Base-by-base conservation (phyloP, 805 yeast genomes). In the Priceomyces carsonii region DNA sequence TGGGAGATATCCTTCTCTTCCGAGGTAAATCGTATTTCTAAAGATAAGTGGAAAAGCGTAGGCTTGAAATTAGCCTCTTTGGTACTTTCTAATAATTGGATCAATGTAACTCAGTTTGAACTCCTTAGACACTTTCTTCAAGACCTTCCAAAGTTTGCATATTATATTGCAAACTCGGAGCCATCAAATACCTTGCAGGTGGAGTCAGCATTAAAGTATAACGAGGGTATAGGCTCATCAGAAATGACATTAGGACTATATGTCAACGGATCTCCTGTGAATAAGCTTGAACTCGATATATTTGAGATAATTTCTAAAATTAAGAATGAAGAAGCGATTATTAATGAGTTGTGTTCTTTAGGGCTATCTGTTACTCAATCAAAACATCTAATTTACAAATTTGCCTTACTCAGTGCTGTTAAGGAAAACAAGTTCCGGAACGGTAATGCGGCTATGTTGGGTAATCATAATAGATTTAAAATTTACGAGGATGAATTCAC, bases 261-360 rank as follows among this genome's bases (percentile, higher is more conserved):
- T 42, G 48, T 88, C 13, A 87, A 89, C 56, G 95, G 95, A 1
- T 75, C 82, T 0, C 67, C 80, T 1, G 55, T 81, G 1, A 60
- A 75, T n/a, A 65, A 65, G 1, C 48, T 66, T 0, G 69, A 71
- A 24, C 61, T 68, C 5, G 73, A 73, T 38, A 39, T 71, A 3
- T 68, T 70, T 37, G 65, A 64, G 16, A 39, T 80, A 2, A 45
- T 73, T 24, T 57, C 66, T 74, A 62, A 58, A 26, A 32, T 69
- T 23, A 39, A 56, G 26, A 36, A 42, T 10, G 65, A 66, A 39
- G 43, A 52, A 18, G 30, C 31, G 2, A 25, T 55, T 1, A 42
- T 67, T 4, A 38, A 55, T 5, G 51, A 51, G 3, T 46, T 68
- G 29, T 27, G 42, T 6, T 35, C 28, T 0, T 43, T 58, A 3